Evolutionary conservation across 2,329 filamentous ascomycete genomes (phyloP), one percentile per base, ranked within the genome.

Genomic region (Pseudocercospora fijiensis): DNA sequence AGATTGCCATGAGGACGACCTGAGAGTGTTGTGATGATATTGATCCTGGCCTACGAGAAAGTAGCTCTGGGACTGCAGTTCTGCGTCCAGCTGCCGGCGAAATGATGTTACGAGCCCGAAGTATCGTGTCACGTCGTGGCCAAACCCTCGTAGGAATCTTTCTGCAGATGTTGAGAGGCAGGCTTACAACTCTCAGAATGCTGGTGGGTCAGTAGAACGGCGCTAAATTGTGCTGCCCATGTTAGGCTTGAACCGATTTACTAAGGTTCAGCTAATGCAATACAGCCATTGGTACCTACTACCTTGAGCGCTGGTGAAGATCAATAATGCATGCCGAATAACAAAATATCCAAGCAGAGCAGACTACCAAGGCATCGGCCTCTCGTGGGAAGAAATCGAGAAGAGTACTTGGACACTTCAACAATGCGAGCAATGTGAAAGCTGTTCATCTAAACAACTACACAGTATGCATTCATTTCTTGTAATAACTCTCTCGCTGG

Each of bases 131-230:
- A 16, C 13, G 33, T 37, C 33, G 13, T n/a, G n/a, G n/a, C n/a
- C n/a, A n/a, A n/a, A n/a, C n/a, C n/a, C n/a, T n/a, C n/a, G 22
- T 16, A 26, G 24, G 22, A 16, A 26, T 1, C 22, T 2, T 4
- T 26, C 49, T 52, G 49, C 49, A 52, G 49, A 28, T 52, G 49
- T 52, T 52, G 49, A 52, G 49, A 24, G 49, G 18, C 43, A 47
- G 13, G 33, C 43, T 11, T 47, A 24, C 43, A 47, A 10, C 18
- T 47, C 10, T 10, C n/a, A 24, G 22, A 24, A 24, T 47, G 43
- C 24, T 22, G 24, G 16, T 47, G 49, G 49, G 24, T 52, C 49
- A 26, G 20, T 26, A 27, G 4, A 10, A 24, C 24, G 3, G 24
- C 20, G 49, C 49, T 52, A 52, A 52, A 26, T 6, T 24, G 20